Percentiles rank a stretch among this genome's conserved stretches.
These are phyloP conservation scores for Trametes villosa DNA, from an alignment of 768 basidiomycete species.

Conservation along the genomic window DNA sequence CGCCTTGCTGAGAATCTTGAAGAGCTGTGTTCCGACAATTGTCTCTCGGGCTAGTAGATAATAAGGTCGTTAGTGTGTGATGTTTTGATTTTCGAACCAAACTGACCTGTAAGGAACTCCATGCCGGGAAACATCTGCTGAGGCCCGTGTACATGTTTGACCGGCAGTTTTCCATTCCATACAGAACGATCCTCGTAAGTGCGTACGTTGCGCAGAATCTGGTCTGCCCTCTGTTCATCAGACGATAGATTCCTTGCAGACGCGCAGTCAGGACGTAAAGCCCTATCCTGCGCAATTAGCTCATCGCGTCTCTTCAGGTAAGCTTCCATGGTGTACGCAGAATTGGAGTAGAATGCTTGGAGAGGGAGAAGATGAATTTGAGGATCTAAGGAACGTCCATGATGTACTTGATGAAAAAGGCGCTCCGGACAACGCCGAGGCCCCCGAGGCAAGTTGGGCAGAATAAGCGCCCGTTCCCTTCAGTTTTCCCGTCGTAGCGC, in stretches of 20 bases:
- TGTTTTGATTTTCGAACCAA: background rate
- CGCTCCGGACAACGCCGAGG: no score
- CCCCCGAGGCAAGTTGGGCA: no score
- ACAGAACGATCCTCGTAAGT: constrained; percentile 54
- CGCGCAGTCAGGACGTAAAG: constrained; percentile 31
- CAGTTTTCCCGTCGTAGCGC: no score
- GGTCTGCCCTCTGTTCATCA: constrained; percentile 58
- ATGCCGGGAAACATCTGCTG: constrained; percentile 76
- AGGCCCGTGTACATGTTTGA: constrained; percentile 38
- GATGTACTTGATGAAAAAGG: no score
- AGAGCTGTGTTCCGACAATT: constrained; percentile 65
- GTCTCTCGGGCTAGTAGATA: constrained; percentile 24
- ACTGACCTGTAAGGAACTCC: constrained; percentile 72
- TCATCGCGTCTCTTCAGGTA: constrained; percentile 29
- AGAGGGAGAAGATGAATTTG: background rate
- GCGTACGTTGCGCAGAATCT: constrained; percentile 58
- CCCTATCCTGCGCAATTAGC: constrained; percentile 35
- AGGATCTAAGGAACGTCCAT: no score
- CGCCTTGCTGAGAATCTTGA: constrained; percentile 64
- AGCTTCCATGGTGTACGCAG: constrained; percentile 26
- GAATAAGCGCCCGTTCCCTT: no score
- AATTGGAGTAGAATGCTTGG: no score
- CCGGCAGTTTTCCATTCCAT: constrained; percentile 56
- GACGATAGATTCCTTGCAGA: constrained; percentile 7
- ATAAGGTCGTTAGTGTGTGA: background rate